phyloP scores from a whole-genome alignment of 495 filamentous ascomycete genomes.

The Lasiosphaeria miniovina region DNA sequence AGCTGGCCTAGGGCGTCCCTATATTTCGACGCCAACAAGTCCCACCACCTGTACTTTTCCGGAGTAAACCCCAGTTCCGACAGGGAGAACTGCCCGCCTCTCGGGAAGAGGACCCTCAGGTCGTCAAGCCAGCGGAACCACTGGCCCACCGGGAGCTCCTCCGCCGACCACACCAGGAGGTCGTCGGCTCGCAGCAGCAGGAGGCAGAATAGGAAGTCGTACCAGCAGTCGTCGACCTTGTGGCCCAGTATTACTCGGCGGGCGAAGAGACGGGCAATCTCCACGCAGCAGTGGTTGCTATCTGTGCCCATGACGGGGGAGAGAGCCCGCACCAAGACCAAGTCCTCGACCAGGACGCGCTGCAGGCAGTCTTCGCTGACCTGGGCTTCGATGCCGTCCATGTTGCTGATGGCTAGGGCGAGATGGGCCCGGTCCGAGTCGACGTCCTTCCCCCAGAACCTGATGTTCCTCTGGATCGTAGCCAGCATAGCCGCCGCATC shows the following conservation, averaged over 20 bases:
- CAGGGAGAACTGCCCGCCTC: background rate
- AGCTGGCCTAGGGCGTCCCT: constrained; percentile 7
- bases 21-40: constrained; percentile 12
- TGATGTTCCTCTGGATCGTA: constrained; percentile 7
- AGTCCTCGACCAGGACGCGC: constrained; percentile 14
- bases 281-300: constrained; percentile 12
- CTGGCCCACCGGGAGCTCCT: constrained; percentile 7
- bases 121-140: constrained; percentile 19
- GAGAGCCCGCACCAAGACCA: constrained; percentile 12
- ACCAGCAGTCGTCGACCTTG: constrained; percentile 15
- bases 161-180: constrained; percentile 15
- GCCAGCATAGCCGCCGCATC: constrained; percentile 10
- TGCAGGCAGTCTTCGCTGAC: constrained; percentile 12
- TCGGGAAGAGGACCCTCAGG: constrained; percentile 11
- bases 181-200: constrained; percentile 5
- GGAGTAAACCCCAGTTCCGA: constrained; percentile 9
- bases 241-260: constrained; percentile 7
- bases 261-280: constrained; percentile 13
- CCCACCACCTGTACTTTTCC: constrained; percentile 15
- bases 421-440: constrained; percentile 12
- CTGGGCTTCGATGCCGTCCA: constrained; percentile 4
- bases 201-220: constrained; percentile 10
- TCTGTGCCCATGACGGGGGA: constrained; percentile 8
- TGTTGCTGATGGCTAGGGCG: constrained; percentile 8
- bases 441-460: constrained; percentile 12